A percentile compares a stretch with the other conserved stretches of the same genome.
Conservation (phyloP, 495 filamentous ascomycete species). For the Chaetomium fimeti region DNA sequence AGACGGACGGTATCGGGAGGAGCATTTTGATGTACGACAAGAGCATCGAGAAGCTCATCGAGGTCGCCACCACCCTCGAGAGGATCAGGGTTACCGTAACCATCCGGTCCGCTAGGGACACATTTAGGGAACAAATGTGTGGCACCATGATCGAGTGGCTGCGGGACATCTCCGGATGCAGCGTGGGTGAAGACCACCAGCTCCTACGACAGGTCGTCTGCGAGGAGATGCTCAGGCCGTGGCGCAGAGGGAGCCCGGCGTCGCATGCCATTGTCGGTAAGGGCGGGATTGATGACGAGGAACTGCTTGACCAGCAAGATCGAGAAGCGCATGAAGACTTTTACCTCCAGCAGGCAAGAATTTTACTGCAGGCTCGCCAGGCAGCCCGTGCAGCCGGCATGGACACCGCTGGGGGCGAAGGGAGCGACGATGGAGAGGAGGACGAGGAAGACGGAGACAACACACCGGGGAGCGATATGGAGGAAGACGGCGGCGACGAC, state of each 20-base stretch:
- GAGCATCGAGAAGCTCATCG: slow-evolving; percentile 68
- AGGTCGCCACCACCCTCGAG: slow-evolving; percentile 79
- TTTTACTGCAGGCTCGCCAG: slow-evolving; percentile 38
- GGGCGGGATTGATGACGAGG: slow-evolving; percentile 88
- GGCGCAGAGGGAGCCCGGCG: slow-evolving; percentile 83
- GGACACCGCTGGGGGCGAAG: slow-evolving; percentile 65
- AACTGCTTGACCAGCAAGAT: slow-evolving; percentile 45
- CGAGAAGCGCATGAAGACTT: slow-evolving; percentile 31
- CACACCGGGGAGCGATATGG: slow-evolving; percentile 43
- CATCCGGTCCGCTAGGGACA: slow-evolving; percentile 88
- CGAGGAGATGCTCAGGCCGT: slow-evolving; percentile 82
- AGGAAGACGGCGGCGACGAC: slow-evolving; percentile 48
- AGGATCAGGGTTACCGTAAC: slow-evolving; percentile 95
- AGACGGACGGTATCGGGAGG: slow-evolving; percentile 82
- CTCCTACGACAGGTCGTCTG: slow-evolving; percentile 80
- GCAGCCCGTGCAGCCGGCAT: slow-evolving; percentile 54
- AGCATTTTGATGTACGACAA: slow-evolving; percentile 74
- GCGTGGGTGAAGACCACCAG: slow-evolving; percentile 73
- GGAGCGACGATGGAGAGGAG: slow-evolving; percentile 66
- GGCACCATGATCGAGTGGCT: slow-evolving; percentile 98
- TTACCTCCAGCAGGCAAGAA: slow-evolving; percentile 33
- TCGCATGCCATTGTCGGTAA: slow-evolving; percentile 79
- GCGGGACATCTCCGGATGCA: slow-evolving; percentile 85
- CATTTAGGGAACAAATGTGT: slow-evolving; percentile 97
- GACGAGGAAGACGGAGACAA: slow-evolving; percentile 45